These are phyloP conservation scores for Aspergillus puulaauensis DNA, from an alignment of 2,329 filamentous ascomycete species.

Conservation along the genomic window DNA sequence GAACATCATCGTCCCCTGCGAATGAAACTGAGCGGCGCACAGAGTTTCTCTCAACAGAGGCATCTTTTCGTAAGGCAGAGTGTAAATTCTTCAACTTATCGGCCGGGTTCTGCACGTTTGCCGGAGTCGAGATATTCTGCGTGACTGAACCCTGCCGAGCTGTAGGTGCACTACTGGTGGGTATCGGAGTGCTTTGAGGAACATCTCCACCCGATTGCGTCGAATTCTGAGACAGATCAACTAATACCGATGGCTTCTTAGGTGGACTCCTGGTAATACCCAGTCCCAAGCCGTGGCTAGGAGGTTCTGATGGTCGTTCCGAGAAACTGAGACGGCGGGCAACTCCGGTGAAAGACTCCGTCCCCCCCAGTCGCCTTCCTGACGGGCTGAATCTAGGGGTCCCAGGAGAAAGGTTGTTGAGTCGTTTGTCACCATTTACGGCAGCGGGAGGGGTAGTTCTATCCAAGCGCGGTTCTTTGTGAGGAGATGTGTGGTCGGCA, in stretches of 20 bases:
- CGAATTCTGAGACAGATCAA: constrained; percentile 13
- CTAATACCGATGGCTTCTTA: constrained; percentile 13
- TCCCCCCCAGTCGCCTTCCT: constrained; percentile 12
- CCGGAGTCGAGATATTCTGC: constrained; percentile 14
- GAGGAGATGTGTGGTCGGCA: constrained; percentile 16
- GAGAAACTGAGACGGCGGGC: constrained; percentile 18
- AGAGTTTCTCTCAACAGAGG: constrained; percentile 12
- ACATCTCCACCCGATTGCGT: background rate
- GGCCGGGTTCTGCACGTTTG: constrained; percentile 13
- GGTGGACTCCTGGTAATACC: constrained; percentile 30
- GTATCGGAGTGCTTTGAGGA: constrained; percentile 6
- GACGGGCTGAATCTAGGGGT: constrained; percentile 17
- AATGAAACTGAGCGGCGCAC: constrained; percentile 30
- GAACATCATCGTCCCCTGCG: constrained; percentile 19
- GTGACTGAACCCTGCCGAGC: constrained; percentile 8
- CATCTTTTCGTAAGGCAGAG: constrained; percentile 28
- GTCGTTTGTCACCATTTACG: constrained; percentile 1
- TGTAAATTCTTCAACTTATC: constrained; percentile 18
- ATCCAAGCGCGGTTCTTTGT: constrained; percentile 28
- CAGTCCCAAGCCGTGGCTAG: constrained; percentile 22
- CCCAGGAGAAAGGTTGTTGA: background rate
- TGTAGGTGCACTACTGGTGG: constrained; percentile 11
- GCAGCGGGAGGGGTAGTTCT: constrained; percentile 7
- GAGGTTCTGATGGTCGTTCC: constrained; percentile 7
- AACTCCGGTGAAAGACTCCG: constrained; percentile 22